These are phyloP conservation scores for Quercus ilex DNA, from an alignment of 306 rosid genomes.

Conservation along the genomic window DNA sequence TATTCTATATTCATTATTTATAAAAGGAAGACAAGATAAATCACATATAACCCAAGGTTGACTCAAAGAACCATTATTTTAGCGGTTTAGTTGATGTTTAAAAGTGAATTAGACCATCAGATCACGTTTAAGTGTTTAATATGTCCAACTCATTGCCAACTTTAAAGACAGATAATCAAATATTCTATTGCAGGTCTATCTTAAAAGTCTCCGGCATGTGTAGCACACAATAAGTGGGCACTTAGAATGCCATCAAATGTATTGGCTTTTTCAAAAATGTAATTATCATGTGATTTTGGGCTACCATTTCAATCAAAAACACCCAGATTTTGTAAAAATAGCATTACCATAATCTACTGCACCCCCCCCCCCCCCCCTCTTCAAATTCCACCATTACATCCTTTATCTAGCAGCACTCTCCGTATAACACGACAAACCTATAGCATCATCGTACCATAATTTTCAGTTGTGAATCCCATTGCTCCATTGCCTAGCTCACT, in stretches of 20 bases:
- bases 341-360: background rate
- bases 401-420: background rate
- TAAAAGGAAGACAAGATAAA: background rate
- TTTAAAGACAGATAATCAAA: too few relatives aligned
- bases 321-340: too few relatives aligned
- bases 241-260: background rate
- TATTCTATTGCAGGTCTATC: background rate
- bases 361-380: background rate
- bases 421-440: background rate
- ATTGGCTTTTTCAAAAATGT: too few relatives aligned
- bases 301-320: too few relatives aligned
- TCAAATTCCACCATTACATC: background rate
- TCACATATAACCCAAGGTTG: background rate
- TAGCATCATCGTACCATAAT: background rate
- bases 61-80: background rate
- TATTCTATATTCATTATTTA: background rate
- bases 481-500: background rate
- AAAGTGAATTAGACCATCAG: background rate
- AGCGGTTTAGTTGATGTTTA: background rate
- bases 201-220: background rate
- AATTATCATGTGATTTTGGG: too few relatives aligned
- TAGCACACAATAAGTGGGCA: background rate
- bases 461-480: background rate
- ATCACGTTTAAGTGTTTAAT: background rate
- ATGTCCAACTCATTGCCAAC: background rate